Evolutionary conservation across 2,329 filamentous ascomycete species (phyloP).

Genomic region (Aspergillus sp.): DNA sequence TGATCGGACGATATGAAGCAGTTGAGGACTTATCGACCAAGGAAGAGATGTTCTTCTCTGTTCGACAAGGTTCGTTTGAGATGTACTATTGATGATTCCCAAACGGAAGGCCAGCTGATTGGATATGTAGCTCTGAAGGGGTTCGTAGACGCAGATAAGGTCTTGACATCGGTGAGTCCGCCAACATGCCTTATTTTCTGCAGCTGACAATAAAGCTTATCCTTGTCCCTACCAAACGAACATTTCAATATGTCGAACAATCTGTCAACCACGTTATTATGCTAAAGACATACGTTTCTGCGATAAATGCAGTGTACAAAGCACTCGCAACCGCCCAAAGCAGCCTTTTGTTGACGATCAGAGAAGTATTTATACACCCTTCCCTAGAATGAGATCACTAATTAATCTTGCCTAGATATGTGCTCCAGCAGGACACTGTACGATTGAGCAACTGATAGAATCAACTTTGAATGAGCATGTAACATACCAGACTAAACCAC

Average conservation of each 20-base stretch:
- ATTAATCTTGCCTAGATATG: slow-evolving; percentile 54
- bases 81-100: background rate
- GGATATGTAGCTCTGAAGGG: slow-evolving; percentile 63
- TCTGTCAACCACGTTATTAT: slow-evolving; percentile 84
- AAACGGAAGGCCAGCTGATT: slow-evolving; percentile 3
- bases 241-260: slow-evolving; percentile 71
- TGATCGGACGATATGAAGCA: slow-evolving; percentile 75
- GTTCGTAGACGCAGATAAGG: slow-evolving; percentile 76
- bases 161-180: slow-evolving; percentile 67
- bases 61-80: slow-evolving; percentile 61
- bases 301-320: slow-evolving; percentile 66
- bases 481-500: slow-evolving; percentile 70
- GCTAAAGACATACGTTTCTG: slow-evolving; percentile 76
- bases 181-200: background rate
- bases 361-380: slow-evolving; percentile 46
- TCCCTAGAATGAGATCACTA: background rate
- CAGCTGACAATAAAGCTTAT: slow-evolving; percentile 60
- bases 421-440: slow-evolving; percentile 59
- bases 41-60: slow-evolving; percentile 79
- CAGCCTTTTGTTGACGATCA: slow-evolving; percentile 65
- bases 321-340: slow-evolving; percentile 66
- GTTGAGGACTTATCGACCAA: slow-evolving; percentile 77
- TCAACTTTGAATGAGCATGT: slow-evolving; percentile 78
- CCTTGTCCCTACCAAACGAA: slow-evolving; percentile 65
- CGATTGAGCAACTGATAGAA: slow-evolving; percentile 65